Evolutionary conservation across 345 rosid genomes (phyloP).

Genomic region (Trapa bicornis): DNA sequence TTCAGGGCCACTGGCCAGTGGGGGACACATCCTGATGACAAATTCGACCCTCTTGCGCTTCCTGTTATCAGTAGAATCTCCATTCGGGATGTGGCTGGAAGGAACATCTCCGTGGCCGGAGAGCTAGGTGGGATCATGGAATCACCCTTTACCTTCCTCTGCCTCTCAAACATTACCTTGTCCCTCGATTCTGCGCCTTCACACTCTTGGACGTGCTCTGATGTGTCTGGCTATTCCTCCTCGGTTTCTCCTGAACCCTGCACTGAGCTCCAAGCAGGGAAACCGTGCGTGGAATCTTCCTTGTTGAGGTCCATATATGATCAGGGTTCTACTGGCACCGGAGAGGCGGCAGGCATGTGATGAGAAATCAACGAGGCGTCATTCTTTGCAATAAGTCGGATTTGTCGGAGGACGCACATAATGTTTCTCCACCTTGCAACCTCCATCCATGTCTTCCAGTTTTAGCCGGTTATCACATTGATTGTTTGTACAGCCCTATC

Average conservation of each 20-base stretch:
- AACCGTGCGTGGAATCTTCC: slow-evolving; percentile 19
- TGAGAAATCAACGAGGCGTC: not conserved
- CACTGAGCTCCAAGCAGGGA: slow-evolving; percentile 27
- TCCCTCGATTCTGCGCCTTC: slow-evolving; percentile 22
- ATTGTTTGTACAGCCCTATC: slow-evolving; percentile 50
- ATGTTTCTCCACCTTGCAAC: slow-evolving; percentile 17
- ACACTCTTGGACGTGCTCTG: slow-evolving; percentile 53
- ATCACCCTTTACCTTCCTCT: slow-evolving; percentile 63
- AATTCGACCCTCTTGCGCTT: slow-evolving; percentile 57
- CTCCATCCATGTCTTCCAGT: slow-evolving; percentile 10
- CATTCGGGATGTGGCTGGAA: slow-evolving; percentile 44
- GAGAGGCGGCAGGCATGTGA: slow-evolving; percentile 33
- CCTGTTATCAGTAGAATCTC: slow-evolving; percentile 37
- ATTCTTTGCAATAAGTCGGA: slow-evolving; percentile 2
- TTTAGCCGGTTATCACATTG: slow-evolving; percentile 20
- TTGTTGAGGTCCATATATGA: slow-evolving; percentile 17
- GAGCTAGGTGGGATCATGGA: slow-evolving; percentile 60
- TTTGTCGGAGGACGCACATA: slow-evolving; percentile 4
- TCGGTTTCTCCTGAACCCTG: slow-evolving; percentile 62
- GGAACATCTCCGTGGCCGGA: slow-evolving; percentile 45
- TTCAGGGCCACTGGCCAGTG: slow-evolving; percentile 42
- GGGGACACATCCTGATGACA: slow-evolving; percentile 78
- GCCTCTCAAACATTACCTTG: slow-evolving; percentile 45
- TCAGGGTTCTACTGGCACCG: slow-evolving; percentile 4
- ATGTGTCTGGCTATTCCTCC: slow-evolving; percentile 68